Evolutionary conservation across 2,329 filamentous ascomycete genomes (phyloP).

Genomic region (Alternaria postmessia): DNA sequence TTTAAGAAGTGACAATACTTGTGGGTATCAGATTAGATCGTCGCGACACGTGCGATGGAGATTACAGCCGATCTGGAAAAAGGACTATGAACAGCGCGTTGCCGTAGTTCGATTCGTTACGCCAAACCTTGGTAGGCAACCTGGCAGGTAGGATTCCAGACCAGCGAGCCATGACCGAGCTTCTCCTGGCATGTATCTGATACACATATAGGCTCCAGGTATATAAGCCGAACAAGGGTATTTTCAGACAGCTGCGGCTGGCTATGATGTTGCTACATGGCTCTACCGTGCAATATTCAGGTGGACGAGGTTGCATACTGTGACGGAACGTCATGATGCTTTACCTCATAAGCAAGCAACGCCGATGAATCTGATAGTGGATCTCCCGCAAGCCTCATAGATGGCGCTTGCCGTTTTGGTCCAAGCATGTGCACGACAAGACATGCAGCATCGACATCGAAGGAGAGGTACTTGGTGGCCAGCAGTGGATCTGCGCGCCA

Average conservation of each 20-base stretch:
- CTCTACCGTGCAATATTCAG: conserved; percentile 21
- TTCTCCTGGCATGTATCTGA: conserved; percentile 31
- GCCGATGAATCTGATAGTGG: conserved; percentile 24
- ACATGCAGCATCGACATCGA: conserved; percentile 27
- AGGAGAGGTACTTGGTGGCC: conserved; percentile 15
- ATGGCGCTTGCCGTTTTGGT: conserved; percentile 26
- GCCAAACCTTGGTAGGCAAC: background rate
- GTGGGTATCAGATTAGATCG: background rate
- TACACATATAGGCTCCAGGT: background rate
- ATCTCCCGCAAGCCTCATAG: conserved; percentile 30
- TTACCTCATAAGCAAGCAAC: conserved; percentile 30
- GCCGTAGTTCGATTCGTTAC: background rate
- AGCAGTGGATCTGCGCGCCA: conserved; percentile 26
- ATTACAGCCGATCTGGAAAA: background rate
- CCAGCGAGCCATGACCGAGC: conserved; percentile 28
- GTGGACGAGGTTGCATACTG: conserved; percentile 36
- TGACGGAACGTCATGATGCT: conserved; percentile 17
- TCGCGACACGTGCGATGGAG: background rate
- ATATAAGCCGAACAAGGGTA: conserved; percentile 9
- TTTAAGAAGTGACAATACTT: background rate
- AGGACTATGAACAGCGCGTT: background rate
- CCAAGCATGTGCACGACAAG: conserved; percentile 24
- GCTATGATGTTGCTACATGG: conserved; percentile 11
- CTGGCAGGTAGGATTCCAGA: background rate
- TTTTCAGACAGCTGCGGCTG: conserved; percentile 19